These are phyloP conservation scores for Heterobasidion occidentale DNA, from an alignment of 1,284 basidiomycete species.

Conservation along the genomic window DNA sequence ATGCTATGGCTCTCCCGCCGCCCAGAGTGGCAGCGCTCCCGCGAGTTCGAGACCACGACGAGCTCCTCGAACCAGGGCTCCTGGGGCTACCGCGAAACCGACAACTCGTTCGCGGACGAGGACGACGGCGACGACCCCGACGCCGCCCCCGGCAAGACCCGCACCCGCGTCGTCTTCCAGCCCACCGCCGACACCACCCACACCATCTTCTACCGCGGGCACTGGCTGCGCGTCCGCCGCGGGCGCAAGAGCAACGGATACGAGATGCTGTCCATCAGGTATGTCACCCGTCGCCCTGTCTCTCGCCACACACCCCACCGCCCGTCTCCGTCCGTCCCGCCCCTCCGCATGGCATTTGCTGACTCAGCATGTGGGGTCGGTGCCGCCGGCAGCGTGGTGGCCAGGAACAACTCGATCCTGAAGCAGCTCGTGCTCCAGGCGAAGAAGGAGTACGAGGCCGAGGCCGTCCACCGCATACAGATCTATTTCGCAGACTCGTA, in stretches of 20 bases:
- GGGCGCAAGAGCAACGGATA: constrained; percentile 59
- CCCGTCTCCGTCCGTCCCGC: too few species aligned
- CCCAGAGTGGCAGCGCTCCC: constrained; percentile 77
- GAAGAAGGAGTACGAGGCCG: constrained; percentile 79
- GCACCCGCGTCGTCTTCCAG: constrained; percentile 77
- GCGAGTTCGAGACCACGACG: constrained; percentile 80
- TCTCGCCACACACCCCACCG: constrained; percentile 1
- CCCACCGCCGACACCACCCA: constrained; percentile 78
- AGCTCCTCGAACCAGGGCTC: constrained; percentile 47
- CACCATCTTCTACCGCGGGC: constrained; percentile 74
- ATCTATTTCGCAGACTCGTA: constrained; percentile 84
- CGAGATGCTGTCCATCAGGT: constrained; percentile 71
- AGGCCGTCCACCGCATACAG: constrained; percentile 74
- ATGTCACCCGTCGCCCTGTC: constrained; percentile 4
- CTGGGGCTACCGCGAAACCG: constrained; percentile 35
- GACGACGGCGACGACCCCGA: constrained; percentile 40
- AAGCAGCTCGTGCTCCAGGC: constrained; percentile 82
- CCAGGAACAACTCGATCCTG: constrained; percentile 69
- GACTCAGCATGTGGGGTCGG: neutral
- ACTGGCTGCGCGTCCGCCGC: constrained; percentile 70
- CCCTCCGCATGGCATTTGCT: neutral
- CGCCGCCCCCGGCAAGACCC: constrained; percentile 55
- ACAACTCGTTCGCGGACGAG: constrained; percentile 58
- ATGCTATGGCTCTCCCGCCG: constrained; percentile 76
- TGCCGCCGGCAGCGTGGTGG: constrained; percentile 50